Base-by-base conservation (phyloP, 2,329 filamentous ascomycete species). In the Cladophialophora exuberans region DNA sequence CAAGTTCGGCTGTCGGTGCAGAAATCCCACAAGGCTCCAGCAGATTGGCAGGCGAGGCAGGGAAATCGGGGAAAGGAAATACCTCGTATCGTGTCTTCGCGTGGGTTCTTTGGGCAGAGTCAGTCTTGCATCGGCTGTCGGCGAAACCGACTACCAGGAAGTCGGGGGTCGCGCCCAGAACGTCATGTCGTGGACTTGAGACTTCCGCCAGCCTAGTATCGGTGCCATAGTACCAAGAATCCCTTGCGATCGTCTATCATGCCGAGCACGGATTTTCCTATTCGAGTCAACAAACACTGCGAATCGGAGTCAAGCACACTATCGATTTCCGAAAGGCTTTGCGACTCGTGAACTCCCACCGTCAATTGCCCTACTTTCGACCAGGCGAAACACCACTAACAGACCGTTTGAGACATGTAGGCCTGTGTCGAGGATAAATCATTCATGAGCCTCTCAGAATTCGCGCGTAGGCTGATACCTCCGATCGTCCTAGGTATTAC, bases 271-370 rank as follows among this genome's bases (percentile, higher is more conserved):
- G 9, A 39, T 47, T 52, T 57, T 52, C 44, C 49, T 28, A 25
- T 49, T 49, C 3, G 31, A 41, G 49, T 53, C 49, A 57, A 57
- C 30, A 31, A 30, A 53, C 54, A 53, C 43, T 46, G 54, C 23
- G 10, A n/a, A 25, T 17, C 11, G 13, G 5, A 20, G 35, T 15
- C 6, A 20, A 11, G 35, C 35, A 15, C 15, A 9, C 30, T 23
- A 23, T 31, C 18, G 10, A 22, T 25, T 30, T 20, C 22, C 5
- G 28, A 7, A 20, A 15, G 13, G 18, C 6, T 15, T 20, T 47
- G 30, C 10, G 1, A 11, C 23, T 13, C 13, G 17, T 36, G 11
- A n/a, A 23, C 22, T 47, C 17, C 23, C 7, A 22, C 11, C 17
- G 44, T 17, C 31, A 22, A 36, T 18, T 17, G 44, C 35, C 20